A percentile compares a stretch with the other conserved stretches of the same genome.
These are phyloP conservation scores for Acacia pycnantha DNA, from an alignment of 331 rosid genomes.

Conservation along the genomic window DNA sequence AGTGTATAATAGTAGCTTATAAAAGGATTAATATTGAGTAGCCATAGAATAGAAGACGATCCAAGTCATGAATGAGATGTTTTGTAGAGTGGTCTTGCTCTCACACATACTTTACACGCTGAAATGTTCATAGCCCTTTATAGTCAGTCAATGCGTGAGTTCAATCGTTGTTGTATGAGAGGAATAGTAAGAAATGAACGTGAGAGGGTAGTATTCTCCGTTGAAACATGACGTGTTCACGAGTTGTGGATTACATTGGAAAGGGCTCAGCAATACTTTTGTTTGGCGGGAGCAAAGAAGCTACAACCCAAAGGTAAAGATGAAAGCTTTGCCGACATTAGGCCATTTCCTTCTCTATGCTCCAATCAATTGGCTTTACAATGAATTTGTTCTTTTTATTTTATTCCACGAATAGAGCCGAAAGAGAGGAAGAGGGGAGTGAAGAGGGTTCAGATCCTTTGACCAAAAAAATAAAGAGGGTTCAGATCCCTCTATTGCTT, in stretches of 20 bases:
- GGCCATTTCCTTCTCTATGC: conserved; percentile 23
- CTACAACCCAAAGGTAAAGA: neutral
- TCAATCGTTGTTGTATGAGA: neutral
- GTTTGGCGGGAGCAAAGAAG: too few relatives aligned
- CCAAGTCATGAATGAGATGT: conserved; percentile 32
- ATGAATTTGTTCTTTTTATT: neutral
- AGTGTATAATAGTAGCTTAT: conserved; percentile 27
- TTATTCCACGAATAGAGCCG: neutral
- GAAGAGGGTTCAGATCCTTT: too few relatives aligned
- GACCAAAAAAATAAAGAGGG: too few relatives aligned
- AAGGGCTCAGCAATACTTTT: neutral
- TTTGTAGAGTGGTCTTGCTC: neutral
- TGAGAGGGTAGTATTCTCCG: neutral
- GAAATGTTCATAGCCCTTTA: neutral
- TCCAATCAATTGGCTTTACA: neutral
- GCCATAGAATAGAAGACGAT: conserved; percentile 21
- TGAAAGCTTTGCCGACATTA: neutral
- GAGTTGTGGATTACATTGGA: neutral
- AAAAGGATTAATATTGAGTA: conserved; percentile 1
- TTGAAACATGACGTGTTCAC: neutral
- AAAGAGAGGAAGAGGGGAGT: neutral
- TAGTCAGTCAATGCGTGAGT: neutral
- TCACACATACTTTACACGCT: neutral
- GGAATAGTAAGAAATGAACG: neutral
- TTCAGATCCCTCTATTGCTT: neutral